Base-by-base conservation (phyloP, 805 yeast species). In the Candida endomychidarum region DNA sequence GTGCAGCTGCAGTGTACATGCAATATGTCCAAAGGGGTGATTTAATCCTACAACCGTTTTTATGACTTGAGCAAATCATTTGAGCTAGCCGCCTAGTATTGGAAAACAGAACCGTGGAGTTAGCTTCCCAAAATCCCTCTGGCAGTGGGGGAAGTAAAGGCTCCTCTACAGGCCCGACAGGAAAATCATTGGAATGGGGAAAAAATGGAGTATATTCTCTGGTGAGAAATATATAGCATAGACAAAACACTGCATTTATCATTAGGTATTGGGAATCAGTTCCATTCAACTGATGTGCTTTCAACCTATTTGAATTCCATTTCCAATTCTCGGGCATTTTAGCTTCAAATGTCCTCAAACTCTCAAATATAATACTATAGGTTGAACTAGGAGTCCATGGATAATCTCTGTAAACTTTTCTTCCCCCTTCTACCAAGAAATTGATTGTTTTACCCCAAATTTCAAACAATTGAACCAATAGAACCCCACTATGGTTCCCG, bases 141-240 rank as follows among this genome's bases (percentile, higher is more conserved):
- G 36, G 36, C 16, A 21, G 27, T 22, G 36, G 36, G 5, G 27
- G 27, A 5, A 22, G 27, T 12, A 33, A 6, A 10, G 36, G 36
- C 17, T 20, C 26, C 10, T 33, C 36, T n/a, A 21, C 14, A 5
- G 36, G 36, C 5, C 36, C 36, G 5, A 19, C 9, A 5, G 36
- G 36, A 12, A 5, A 6, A n/a, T 33, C 27, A 23, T 33, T 33
- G 18, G 27, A 21, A 21, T 20, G 18, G 7, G 36, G 36, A 10
- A 33, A 33, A n/a, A 33, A 33, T 12, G 36, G 36, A 14, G 19
- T 14, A 23, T 33, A 33, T 14, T 33, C 36, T 33, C 27, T 33
- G 7, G 26, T 8, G 7, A 27, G 19, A 12, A 15, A 27, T 11
- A 27, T 11, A 15, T 27, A 18, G 23, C 34, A 30, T 18, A 30